Base-by-base conservation (phyloP, 2,329 filamentous ascomycete species). In the Tolypocladium tropicale region DNA sequence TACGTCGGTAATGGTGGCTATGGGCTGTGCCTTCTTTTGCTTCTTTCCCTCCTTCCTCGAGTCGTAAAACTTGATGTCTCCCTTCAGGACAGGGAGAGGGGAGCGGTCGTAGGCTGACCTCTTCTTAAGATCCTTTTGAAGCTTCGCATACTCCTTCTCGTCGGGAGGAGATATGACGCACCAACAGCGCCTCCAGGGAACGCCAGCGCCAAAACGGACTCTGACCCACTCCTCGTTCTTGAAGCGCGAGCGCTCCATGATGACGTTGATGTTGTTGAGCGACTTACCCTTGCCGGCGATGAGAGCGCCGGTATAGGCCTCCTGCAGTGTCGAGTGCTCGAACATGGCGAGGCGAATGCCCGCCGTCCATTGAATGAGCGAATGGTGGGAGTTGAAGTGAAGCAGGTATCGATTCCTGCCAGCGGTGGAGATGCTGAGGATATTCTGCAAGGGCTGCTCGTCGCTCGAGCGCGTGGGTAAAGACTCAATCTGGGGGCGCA, bases 101-200 rank as follows among this genome's bases (percentile, higher is more conserved):
- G 83, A 81, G 33, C 89, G 85, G 64, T 95, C 89, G 68, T 97
- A 96, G 0, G 88, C 82, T 6, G 88, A 92, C 60, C 85, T 85
- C 73, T 86, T 86, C 71, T 95, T 96, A 66, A 88, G 69, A 32
- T 86, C 82, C 70, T 96, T 97, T 67, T 93, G 88, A 55, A 86
- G 76, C 69, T 90, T 96, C 62, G 86, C 83, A 61, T 85, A 85
- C 64, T 95, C 90, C 74, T 97, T 99, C 74, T 97, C 92, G 65
- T 95, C 89, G 0, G 94, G 93, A 2, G 93, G 94, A 7, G 84
- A 83, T 57, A 97, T 89, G 55, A 97, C 92, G 70, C 92, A 96
- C 92, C 93, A 99, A 72, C 92, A 99, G 41, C 93, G 86, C 67
- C 89, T 85, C 94, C 94, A 99, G 0, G 93, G 92, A 11, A 94